Conservation (phyloP, 148 eudicot species). For the Rhododendron molle region DNA sequence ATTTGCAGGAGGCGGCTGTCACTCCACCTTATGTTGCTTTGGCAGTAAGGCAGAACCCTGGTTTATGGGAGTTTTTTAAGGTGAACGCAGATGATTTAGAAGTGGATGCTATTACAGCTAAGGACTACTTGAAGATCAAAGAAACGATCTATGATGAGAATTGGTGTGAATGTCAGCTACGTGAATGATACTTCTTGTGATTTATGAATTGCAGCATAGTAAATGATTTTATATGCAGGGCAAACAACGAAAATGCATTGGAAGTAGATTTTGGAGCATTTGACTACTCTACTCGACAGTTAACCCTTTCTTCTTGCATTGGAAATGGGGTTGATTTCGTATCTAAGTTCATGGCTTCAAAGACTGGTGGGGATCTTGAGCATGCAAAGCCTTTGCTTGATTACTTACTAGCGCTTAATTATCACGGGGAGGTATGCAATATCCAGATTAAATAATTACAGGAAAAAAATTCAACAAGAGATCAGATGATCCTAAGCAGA, state of each 20-base stretch:
- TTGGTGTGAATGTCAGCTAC: conserved; percentile 35
- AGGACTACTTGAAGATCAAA: conserved; percentile 72
- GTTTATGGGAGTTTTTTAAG: conserved; percentile 70
- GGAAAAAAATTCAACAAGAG: neutral
- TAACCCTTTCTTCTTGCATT: conserved; percentile 45
- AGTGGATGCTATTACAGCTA: conserved; percentile 58
- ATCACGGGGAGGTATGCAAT: conserved; percentile 41
- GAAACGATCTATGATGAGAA: conserved; percentile 64
- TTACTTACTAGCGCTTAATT: conserved; percentile 39
- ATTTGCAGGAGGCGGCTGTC: conserved; percentile 83
- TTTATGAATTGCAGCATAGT: neutral
- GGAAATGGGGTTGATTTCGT: conserved; percentile 47
- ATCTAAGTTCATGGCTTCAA: conserved; percentile 35
- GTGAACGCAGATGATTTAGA: conserved; percentile 66
- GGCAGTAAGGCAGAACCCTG: conserved; percentile 79
- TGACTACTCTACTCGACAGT: conserved; percentile 29
- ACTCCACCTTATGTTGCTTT: conserved; percentile 83
- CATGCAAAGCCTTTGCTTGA: conserved; percentile 42
- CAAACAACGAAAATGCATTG: conserved; percentile 44
- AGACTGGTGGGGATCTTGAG: conserved; percentile 25
- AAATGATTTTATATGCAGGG: conserved; percentile 29
- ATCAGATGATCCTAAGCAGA: neutral
- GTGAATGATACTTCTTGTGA: neutral
- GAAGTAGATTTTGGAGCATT: conserved; percentile 64
- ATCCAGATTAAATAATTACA: neutral